A percentile compares a stretch with the other conserved stretches of the same genome.
Conservation (phyloP, 495 filamentous ascomycete genomes). For the Penicillium diatomitis region DNA sequence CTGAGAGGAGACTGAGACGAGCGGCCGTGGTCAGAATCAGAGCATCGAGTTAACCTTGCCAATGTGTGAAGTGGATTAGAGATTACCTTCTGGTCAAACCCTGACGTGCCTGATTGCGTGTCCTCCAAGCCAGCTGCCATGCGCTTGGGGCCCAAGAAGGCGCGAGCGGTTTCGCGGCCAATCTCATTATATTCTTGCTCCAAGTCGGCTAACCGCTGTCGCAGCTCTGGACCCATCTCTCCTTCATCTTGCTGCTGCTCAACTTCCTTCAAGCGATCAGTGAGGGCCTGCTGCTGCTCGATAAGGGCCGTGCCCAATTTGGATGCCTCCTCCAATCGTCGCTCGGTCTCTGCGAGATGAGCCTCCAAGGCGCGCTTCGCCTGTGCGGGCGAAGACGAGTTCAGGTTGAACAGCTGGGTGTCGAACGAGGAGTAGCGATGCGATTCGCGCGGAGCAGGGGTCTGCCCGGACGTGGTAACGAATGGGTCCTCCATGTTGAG, state of each 20-base stretch:
- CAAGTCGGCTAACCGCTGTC: slow-evolving; percentile 72
- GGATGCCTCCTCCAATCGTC: slow-evolving; percentile 81
- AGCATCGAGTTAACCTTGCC: too few species aligned
- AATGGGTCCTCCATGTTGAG: slow-evolving; percentile 49
- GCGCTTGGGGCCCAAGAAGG: slow-evolving; percentile 74
- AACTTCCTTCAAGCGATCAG: slow-evolving; percentile 73
- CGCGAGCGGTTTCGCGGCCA: slow-evolving; percentile 77
- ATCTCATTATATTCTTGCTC: slow-evolving; percentile 95
- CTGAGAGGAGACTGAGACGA: slow-evolving; percentile 52
- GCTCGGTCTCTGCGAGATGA: slow-evolving; percentile 83
- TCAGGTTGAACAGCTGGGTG: slow-evolving; percentile 66
- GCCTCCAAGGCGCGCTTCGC: slow-evolving; percentile 83
- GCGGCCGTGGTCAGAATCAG: slow-evolving; percentile 6
- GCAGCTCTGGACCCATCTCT: slow-evolving; percentile 78
- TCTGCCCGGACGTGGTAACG: slow-evolving; percentile 28
- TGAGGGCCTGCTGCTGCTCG: slow-evolving; percentile 71
- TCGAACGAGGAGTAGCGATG: slow-evolving; percentile 75
- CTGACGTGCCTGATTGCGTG: slow-evolving; percentile 45
- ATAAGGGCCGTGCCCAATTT: slow-evolving; percentile 79
- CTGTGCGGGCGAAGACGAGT: slow-evolving; percentile 69
- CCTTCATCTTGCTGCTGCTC: slow-evolving; percentile 67
- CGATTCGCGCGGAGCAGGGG: slow-evolving; percentile 37
- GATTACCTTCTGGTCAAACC: slow-evolving; percentile 52
- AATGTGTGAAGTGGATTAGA: not conserved
- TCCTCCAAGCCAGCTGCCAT: slow-evolving; percentile 58